Base-by-base conservation (phyloP, 2,329 filamentous ascomycete species). In the Xylariaceae sp. region DNA sequence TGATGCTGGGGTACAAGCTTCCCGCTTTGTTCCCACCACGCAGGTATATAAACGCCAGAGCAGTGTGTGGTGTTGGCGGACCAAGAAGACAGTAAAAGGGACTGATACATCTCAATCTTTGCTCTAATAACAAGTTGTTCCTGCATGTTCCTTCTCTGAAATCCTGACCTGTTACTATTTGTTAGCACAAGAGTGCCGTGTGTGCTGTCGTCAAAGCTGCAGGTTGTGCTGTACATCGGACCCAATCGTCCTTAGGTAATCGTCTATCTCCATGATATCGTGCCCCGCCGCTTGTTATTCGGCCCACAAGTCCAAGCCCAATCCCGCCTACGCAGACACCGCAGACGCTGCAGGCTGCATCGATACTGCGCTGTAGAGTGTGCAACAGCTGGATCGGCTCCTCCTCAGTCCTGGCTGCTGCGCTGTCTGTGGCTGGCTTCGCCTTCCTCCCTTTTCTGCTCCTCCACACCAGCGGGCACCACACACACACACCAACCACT, bases 361-460 rank as follows among this genome's bases (percentile, higher is more conserved):
- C 22, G 22, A 27, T 27, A 27, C 22, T 27, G 22, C 22, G 7
- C 22, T 27, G 22, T 27, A n/a, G 43, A 48, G 33, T 47, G 36
- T 30, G 35, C 48, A 27, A 39, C 53, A 55, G 53, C 50, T 55
- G 53, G 53, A 48, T 44, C 44, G 45, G 46, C 44, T 51, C 48
- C 49, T 44, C 22, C 22, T 27, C 22, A 4, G 4, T 27, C 22
- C 22, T 27, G 22, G 40, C 49, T 32, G 33, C 42, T 48, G 52
- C 46, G 19, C 41, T 33, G 35, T 35, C 49, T 38, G 17, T 17
- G 30, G 27, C 39, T 44, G 41, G 47, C 33, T 51, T 44, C 54
- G 59, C 57, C 57, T 60, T 60, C 60, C 59, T 61, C 60, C 60
- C 58, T 57, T 62, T 62, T 59, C 58, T 54, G 57, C 55, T 58